phyloP scores from a whole-genome alignment of 2,329 filamentous ascomycete species.

The Calonectria honghensis region DNA sequence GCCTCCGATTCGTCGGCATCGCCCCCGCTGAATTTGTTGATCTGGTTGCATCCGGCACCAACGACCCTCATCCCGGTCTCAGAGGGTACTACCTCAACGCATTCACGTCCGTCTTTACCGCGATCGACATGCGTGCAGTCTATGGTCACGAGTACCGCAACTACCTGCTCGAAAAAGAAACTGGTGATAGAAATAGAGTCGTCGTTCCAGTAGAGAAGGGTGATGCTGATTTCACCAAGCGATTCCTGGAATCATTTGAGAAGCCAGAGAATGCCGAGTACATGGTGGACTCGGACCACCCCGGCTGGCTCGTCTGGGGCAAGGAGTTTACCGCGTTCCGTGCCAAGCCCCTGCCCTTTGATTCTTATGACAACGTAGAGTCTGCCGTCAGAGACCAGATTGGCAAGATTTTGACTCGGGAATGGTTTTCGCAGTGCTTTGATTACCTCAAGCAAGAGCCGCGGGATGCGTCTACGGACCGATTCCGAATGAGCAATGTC shows the following conservation, averaged over 20 bases:
- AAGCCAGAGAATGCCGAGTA: constrained; percentile 82
- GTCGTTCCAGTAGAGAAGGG: constrained; percentile 83
- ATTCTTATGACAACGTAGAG: constrained; percentile 87
- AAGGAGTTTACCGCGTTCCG: constrained; percentile 88
- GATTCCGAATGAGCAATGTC: constrained; percentile 92
- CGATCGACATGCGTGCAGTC: constrained; percentile 89
- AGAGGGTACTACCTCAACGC: constrained; percentile 88
- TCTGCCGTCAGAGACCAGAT: constrained; percentile 84
- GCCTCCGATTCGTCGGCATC: constrained; percentile 92
- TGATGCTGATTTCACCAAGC: constrained; percentile 85
- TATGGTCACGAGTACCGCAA: constrained; percentile 92
- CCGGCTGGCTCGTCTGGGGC: constrained; percentile 97
- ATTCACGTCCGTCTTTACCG: constrained; percentile 85
- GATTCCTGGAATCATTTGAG: constrained; percentile 86
- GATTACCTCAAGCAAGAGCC: constrained; percentile 97
- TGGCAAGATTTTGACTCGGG: constrained; percentile 84
- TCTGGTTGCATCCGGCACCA: constrained; percentile 86
- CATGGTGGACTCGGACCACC: constrained; percentile 92
- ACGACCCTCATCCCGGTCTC: constrained; percentile 92
- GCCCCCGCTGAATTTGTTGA: constrained; percentile 89
- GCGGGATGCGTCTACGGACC: constrained; percentile 85
- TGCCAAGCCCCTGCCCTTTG: constrained; percentile 81
- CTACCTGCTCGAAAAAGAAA: constrained; percentile 87
- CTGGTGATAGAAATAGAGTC: constrained; percentile 83
- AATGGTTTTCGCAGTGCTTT: constrained; percentile 93